Evolutionary conservation across 2,329 filamentous ascomycete genomes (phyloP).

Genomic region (Harringtonia aguacate): DNA sequence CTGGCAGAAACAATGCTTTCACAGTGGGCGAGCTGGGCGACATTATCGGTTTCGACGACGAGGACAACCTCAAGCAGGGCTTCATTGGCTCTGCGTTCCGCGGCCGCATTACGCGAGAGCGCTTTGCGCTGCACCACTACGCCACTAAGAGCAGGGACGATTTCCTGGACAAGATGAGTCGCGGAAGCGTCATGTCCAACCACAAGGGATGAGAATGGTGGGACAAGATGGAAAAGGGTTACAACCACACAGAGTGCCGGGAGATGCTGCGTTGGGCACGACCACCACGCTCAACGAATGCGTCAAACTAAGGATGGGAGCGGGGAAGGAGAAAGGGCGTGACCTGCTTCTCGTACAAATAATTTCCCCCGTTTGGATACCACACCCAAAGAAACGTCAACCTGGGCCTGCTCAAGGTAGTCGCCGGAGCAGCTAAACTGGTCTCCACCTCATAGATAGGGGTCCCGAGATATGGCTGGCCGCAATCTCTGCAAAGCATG

Average conservation of each 20-base stretch:
- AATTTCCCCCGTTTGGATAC: too few species aligned
- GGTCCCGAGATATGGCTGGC: too few species aligned
- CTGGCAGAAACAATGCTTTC: too few species aligned
- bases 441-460: too few species aligned
- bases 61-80: background rate
- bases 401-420: too few species aligned
- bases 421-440: too few species aligned
- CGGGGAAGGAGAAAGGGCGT: too few species aligned
- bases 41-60: background rate
- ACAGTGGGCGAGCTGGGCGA: conserved; percentile 8
- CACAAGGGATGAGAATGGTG: conserved; percentile 7
- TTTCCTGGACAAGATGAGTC: conserved; percentile 9
- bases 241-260: background rate
- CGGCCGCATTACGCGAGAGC: conserved; percentile 7
- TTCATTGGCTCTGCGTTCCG: background rate
- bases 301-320: too few species aligned
- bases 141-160: conserved; percentile 7
- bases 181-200: conserved; percentile 10
- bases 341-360: too few species aligned
- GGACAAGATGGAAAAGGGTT: conserved; percentile 2
- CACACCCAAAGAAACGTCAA: too few species aligned
- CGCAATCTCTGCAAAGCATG: too few species aligned
- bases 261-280: conserved; percentile 10
- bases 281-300: too few species aligned
- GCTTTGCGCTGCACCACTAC: conserved; percentile 9